Percentiles rank a stretch among this genome's conserved stretches.
phyloP scores from a whole-genome alignment of 805 yeast species.

The Hanseniaspora osmophila region DNA sequence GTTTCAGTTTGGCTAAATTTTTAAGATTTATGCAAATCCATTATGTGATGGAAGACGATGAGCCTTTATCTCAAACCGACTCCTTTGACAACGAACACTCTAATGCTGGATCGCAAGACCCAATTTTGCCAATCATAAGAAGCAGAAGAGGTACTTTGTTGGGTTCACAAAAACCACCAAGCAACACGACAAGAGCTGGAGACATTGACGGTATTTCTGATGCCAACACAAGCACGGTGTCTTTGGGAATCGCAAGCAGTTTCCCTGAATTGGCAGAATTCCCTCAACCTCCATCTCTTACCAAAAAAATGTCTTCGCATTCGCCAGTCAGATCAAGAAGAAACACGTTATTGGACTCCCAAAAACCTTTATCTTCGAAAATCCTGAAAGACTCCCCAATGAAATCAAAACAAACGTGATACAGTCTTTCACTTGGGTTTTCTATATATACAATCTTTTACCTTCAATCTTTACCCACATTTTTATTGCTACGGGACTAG shows the following conservation, averaged over 20 bases:
- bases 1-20: slow-evolving; percentile 1
- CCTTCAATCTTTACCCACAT: too few relatives aligned
- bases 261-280: not conserved
- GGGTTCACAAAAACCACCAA: not conserved
- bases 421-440: too few relatives aligned
- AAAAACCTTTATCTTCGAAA: not conserved
- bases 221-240: too few relatives aligned
- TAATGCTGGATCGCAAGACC: not conserved
- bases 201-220: too few relatives aligned
- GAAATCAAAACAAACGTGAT: not conserved
- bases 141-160: not conserved
- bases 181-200: not conserved
- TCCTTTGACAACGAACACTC: not conserved
- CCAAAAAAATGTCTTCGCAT: not conserved
- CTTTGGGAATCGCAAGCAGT: not conserved
- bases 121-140: not conserved
- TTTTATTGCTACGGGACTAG: too few relatives aligned
- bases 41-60: slow-evolving; percentile 4
- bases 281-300: not conserved
- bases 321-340: not conserved
- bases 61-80: not conserved
- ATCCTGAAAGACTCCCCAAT: not conserved
- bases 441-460: too few relatives aligned
- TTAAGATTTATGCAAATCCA: slow-evolving; percentile 2
- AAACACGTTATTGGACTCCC: not conserved